A percentile compares a stretch with the other conserved stretches of the same genome.
Conservation (phyloP, 441 rosid species). For the Erysimum cheiri region DNA sequence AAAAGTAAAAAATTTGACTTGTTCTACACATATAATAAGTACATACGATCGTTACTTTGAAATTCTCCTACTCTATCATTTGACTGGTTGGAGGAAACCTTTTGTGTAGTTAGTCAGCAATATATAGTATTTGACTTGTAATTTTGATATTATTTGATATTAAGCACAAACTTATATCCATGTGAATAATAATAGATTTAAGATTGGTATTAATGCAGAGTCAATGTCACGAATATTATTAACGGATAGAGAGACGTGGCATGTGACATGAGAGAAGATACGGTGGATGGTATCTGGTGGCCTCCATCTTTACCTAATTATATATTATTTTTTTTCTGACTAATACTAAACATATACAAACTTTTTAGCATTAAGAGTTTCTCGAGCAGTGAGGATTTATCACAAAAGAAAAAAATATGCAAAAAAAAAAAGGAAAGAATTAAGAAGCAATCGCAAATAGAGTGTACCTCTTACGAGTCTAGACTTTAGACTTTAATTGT, state of each 20-base stretch:
- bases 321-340: not conserved
- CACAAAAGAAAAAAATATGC: not conserved
- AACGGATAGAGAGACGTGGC: slow-evolving; percentile 38
- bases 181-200: slow-evolving; percentile 9
- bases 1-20: slow-evolving; percentile 22
- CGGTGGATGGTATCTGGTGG: slow-evolving; percentile 39
- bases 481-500: not conserved
- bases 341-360: not conserved
- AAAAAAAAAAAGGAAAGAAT: not conserved
- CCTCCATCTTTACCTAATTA: slow-evolving; percentile 16
- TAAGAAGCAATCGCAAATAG: not conserved
- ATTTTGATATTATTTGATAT: slow-evolving; percentile 6
- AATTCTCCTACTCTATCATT: slow-evolving; percentile 18
- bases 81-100: slow-evolving; percentile 26
- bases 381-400: not conserved
- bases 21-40: slow-evolving; percentile 16
- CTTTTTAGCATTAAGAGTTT: not conserved
- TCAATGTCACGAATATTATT: slow-evolving; percentile 42
- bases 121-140: slow-evolving; percentile 39
- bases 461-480: not conserved
- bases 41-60: slow-evolving; percentile 12
- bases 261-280: slow-evolving; percentile 39
- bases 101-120: slow-evolving; percentile 21
- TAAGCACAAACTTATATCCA: slow-evolving; percentile 13
- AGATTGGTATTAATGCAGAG: slow-evolving; percentile 36